Evolutionary conservation across 306 rosid genomes (phyloP), one percentile per base, ranked within the genome.

Genomic region (Glycine soja): DNA sequence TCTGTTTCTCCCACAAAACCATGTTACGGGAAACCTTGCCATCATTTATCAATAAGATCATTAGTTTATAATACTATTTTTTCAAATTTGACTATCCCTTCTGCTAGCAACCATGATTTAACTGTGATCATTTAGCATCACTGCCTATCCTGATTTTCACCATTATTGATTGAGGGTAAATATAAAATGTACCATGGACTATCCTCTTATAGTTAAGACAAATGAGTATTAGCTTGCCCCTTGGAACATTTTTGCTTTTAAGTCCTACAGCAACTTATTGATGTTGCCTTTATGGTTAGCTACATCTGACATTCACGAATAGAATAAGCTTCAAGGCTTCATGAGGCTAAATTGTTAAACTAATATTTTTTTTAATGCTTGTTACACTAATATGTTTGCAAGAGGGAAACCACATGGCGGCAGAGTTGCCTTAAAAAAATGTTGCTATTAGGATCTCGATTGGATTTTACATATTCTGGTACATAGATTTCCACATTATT

Each of bases 81-180:
- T 58, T 72, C 40, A 38, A 71, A 72, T 61, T 71, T 61, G 15
- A 2, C 8, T 24, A 80, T 42, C 9, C 46, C 46, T 6, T 42
- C 46, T 6, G 46, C 46, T 42, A 42, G 46, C 46, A 72, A 8
- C 18, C 47, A 63, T 18, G 46, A 43, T 38, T 4, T 42, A 65
- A 32, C 24, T 81, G 43, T 63, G 69, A 53, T 63, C 36, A 53
- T 61, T 77, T 64, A 38, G 34, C 61, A 45, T 72, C 16, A 70
- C 34, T 24, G 36, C 47, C 43, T 46, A 24, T 24, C 30, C 30
- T 24, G 30, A 24, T 24, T 4, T 53, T 34, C 56, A 14, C 45
- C n/a, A 2, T 24, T 24, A 24, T 24, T 73, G 61, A 19, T 38
- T 72, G 10, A 36, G 45, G 8, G 59, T 47, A 52, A 18, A 43